Conservation (phyloP, 2,329 filamentous ascomycete genomes). For the Penicillium vulpinum region DNA sequence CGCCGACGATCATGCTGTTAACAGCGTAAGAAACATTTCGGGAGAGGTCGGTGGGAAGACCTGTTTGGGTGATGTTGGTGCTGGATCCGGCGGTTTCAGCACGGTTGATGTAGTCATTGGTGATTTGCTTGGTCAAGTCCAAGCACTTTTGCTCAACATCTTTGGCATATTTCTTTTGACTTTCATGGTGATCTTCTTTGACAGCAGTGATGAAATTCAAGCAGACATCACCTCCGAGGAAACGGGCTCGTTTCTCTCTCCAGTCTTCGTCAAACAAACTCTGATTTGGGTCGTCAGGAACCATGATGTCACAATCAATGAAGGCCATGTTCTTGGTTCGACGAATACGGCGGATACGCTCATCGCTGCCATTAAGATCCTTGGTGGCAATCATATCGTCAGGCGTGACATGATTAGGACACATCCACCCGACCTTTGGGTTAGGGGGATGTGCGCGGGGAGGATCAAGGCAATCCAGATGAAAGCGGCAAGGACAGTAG, state of each 20-base stretch:
- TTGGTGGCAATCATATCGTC: slow-evolving; percentile 59
- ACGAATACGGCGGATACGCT: slow-evolving; percentile 33
- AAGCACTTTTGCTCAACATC: slow-evolving; percentile 12
- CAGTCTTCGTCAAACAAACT: slow-evolving; percentile 22
- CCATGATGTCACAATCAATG: slow-evolving; percentile 18
- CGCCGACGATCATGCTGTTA: slow-evolving; percentile 6
- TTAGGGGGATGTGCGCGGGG: slow-evolving; percentile 77
- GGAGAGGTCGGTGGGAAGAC: not conserved
- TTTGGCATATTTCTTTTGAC: slow-evolving; percentile 3
- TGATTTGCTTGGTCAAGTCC: slow-evolving; percentile 9
- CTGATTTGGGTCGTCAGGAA: slow-evolving; percentile 16
- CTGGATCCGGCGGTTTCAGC: not conserved
- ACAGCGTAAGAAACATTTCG: slow-evolving; percentile 6
- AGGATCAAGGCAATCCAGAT: slow-evolving; percentile 87
- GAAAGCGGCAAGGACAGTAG: slow-evolving; percentile 78
- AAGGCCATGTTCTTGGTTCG: slow-evolving; percentile 27
- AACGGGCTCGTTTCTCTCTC: slow-evolving; percentile 16
- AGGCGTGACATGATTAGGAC: slow-evolving; percentile 77
- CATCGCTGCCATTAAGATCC: slow-evolving; percentile 57
- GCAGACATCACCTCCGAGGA: slow-evolving; percentile 18
- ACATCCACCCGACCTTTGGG: slow-evolving; percentile 75
- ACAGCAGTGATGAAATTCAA: slow-evolving; percentile 22
- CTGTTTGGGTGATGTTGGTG: not conserved
- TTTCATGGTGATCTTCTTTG: slow-evolving; percentile 8
- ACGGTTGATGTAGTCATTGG: slow-evolving; percentile 10